Conservation (phyloP, 2,329 filamentous ascomycete genomes). For the Cordyceps cateniannulata region DNA sequence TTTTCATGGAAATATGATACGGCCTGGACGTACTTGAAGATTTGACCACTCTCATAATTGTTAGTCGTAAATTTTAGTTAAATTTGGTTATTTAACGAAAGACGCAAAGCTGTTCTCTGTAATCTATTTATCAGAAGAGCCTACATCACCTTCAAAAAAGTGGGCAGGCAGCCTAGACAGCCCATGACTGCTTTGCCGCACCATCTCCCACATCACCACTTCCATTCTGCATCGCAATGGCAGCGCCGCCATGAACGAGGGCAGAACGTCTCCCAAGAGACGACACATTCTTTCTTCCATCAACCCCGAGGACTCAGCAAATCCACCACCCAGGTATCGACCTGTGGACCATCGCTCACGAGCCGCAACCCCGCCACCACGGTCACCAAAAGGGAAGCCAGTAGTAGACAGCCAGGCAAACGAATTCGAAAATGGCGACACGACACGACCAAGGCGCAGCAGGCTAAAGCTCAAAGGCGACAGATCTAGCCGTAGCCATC, state of each 20-base stretch:
- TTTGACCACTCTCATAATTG: too few relatives aligned
- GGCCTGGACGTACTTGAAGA: too few relatives aligned
- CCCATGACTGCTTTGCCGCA: background rate
- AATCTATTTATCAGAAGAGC: too few relatives aligned
- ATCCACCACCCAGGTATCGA: background rate
- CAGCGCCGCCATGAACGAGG: conserved; percentile 26
- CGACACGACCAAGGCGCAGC: conserved; percentile 23
- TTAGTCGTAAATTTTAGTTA: too few relatives aligned
- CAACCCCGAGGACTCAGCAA: conserved; percentile 27
- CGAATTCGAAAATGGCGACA: conserved; percentile 12
- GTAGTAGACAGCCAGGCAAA: conserved; percentile 12
- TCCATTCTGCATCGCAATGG: conserved; percentile 16
- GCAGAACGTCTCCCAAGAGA: conserved; percentile 30
- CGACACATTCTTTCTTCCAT: conserved; percentile 45
- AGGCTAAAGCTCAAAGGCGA: conserved; percentile 29
- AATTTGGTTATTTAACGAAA: too few relatives aligned
- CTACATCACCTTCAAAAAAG: background rate
- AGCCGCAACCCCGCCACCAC: conserved; percentile 6
- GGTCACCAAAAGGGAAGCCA: background rate
- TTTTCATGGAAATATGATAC: too few relatives aligned
- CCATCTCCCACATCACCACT: background rate
- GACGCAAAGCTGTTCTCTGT: too few relatives aligned
- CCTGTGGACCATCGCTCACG: background rate
- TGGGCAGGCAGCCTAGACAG: background rate
- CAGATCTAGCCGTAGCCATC: conserved; percentile 18